Evolutionary conservation across 495 filamentous ascomycete species (phyloP).

Genomic region (Talaromyces stipitatus): DNA sequence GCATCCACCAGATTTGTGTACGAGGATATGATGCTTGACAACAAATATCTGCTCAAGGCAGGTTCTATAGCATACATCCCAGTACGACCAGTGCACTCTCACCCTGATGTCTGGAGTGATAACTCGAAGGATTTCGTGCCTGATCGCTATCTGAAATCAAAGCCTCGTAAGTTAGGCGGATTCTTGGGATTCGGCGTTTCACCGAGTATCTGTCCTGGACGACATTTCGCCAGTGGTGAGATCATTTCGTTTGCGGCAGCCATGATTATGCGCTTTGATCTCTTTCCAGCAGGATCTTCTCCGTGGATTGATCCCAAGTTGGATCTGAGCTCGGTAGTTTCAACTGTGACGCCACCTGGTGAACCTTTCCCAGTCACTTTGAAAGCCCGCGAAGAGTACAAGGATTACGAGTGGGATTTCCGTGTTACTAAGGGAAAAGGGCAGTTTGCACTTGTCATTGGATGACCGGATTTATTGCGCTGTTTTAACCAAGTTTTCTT

Average conservation of each 20-base stretch:
- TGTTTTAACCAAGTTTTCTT: no score
- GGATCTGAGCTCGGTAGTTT: slow-evolving; percentile 12
- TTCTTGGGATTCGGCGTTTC: slow-evolving; percentile 38
- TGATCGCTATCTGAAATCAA: slow-evolving; percentile 19
- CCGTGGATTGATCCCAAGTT: slow-evolving; percentile 14
- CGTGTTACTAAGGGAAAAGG: slow-evolving; percentile 15
- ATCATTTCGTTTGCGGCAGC: slow-evolving; percentile 28
- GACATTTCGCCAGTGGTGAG: slow-evolving; percentile 38
- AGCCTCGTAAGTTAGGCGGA: slow-evolving; percentile 13
- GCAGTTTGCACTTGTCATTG: background rate
- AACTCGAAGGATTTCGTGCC: slow-evolving; percentile 20
- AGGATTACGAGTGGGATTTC: slow-evolving; percentile 18
- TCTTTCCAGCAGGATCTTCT: slow-evolving; percentile 11
- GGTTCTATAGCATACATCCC: slow-evolving; percentile 21
- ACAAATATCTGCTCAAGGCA: slow-evolving; percentile 22
- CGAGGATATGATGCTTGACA: slow-evolving; percentile 23
- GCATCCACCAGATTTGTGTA: slow-evolving; percentile 17
- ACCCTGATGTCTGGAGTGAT: slow-evolving; percentile 14
- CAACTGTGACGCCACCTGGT: slow-evolving; percentile 11
- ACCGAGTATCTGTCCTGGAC: slow-evolving; percentile 35
- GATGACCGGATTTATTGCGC: background rate
- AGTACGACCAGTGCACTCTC: slow-evolving; percentile 10
- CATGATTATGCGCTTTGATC: slow-evolving; percentile 33
- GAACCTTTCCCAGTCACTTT: slow-evolving; percentile 14
- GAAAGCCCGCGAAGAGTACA: slow-evolving; percentile 11